Evolutionary conservation across 2,329 filamentous ascomycete species (phyloP).

Genomic region (Acephala macrosclerotiorum): DNA sequence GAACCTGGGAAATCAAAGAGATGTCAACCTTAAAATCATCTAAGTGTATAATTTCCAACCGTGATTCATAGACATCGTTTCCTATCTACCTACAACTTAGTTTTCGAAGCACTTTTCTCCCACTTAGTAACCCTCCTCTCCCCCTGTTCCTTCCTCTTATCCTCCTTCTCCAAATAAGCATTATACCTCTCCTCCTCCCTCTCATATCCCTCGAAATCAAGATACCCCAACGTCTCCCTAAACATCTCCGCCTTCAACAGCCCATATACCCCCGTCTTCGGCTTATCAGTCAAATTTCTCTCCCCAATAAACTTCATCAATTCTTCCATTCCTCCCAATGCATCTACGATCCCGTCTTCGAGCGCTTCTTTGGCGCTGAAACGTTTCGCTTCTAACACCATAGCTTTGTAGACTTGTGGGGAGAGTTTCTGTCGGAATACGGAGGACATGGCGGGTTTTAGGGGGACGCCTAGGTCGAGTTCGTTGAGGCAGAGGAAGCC

Average conservation of each 20-base stretch:
- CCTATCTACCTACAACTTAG: conserved; percentile 37
- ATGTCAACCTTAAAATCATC: background rate
- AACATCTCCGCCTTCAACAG: conserved; percentile 80
- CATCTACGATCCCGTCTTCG: conserved; percentile 73
- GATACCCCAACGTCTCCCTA: conserved; percentile 64
- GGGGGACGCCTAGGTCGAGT: conserved; percentile 79
- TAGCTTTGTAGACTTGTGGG: conserved; percentile 60
- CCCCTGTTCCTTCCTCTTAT: conserved; percentile 36
- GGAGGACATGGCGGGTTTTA: conserved; percentile 75
- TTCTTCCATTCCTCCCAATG: conserved; percentile 69
- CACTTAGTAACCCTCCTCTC: conserved; percentile 37
- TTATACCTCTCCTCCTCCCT: conserved; percentile 58
- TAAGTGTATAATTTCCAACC: background rate
- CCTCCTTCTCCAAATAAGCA: conserved; percentile 49
- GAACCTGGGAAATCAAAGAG: background rate
- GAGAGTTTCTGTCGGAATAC: conserved; percentile 77
- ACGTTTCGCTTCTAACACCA: conserved; percentile 78
- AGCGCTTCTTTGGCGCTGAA: conserved; percentile 70
- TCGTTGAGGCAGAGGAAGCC: conserved; percentile 86
- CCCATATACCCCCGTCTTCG: conserved; percentile 71
- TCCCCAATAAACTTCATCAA: conserved; percentile 65
- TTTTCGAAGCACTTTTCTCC: conserved; percentile 37
- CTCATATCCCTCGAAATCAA: conserved; percentile 57
- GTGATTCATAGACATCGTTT: background rate
- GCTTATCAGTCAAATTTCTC: conserved; percentile 66